Evolutionary conservation across 1,139 yeast genomes (phyloP), one percentile per base, ranked within the genome.

Genomic region (Kluyveromyces sp.): DNA sequence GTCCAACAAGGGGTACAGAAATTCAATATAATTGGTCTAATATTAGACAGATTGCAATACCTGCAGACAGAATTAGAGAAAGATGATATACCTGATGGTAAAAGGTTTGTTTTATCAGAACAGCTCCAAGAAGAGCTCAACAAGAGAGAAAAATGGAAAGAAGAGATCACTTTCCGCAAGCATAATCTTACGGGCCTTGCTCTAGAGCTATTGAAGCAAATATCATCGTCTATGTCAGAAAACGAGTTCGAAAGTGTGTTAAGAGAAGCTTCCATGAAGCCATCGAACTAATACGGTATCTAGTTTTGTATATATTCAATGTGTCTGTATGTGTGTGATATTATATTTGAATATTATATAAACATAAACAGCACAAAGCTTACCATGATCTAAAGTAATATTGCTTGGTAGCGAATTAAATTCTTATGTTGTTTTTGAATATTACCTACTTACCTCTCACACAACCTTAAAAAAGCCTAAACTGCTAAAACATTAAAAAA

Each of bases 1-100:
- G 72, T 72, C 2, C 62, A 57, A 7, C 65, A 69, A 33, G 36
- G 39, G 6, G 85, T 80, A 57, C 65, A 79, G 51, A 69, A 83
- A 43, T 81, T 81, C 59, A 78, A 83, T n/a, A 65, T 79, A 42
- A 63, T 80, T 42, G 84, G 78, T 0, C 68, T 81, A 34, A 74
- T 82, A 31, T 68, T 71, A 47, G 78, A 81, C 57, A 74, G 72
- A 54, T 68, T 81, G 46, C 61, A 66, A 37, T 31, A 44, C 37
- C 32, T 46, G 25, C 34, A 47, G n/a, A 30, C 32, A 10, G 37
- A 41, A 37, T 45, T 38, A 5, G 45, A 48, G n/a, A 38, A 36
- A 10, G 44, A 45, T 7, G 42, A 32, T 7, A 34, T 44, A 21
- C 39, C 42, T 8, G 61, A 66, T 28, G 68, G 66, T 29, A 54